Evolutionary conservation across 2,329 filamentous ascomycete species (phyloP).

Genomic region (Hortaea sp.): DNA sequence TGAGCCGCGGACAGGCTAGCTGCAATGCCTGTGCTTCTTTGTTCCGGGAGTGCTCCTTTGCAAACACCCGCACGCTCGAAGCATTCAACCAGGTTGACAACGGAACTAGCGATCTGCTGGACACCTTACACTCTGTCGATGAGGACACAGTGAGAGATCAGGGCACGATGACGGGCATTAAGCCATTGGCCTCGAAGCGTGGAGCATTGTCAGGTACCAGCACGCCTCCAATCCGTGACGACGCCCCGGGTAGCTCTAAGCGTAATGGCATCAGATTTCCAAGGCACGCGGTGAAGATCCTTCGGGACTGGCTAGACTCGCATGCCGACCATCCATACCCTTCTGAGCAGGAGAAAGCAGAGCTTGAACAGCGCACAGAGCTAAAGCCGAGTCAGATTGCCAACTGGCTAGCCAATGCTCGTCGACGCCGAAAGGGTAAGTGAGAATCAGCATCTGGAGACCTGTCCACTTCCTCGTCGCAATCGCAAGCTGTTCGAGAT

Average conservation of each 20-base stretch:
- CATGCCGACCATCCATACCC: slow-evolving; percentile 81
- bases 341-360: slow-evolving; percentile 75
- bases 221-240: slow-evolving; percentile 15
- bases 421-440: slow-evolving; percentile 69
- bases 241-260: slow-evolving; percentile 24
- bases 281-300: slow-evolving; percentile 63
- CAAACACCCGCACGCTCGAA: slow-evolving; percentile 20
- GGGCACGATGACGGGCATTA: slow-evolving; percentile 25
- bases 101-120: slow-evolving; percentile 28
- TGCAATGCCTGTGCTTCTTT: slow-evolving; percentile 40
- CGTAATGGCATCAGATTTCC: slow-evolving; percentile 64
- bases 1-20: slow-evolving; percentile 27
- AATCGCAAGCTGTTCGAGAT: background rate
- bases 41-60: slow-evolving; percentile 40
- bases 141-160: slow-evolving; percentile 29
- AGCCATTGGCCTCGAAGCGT: slow-evolving; percentile 16
- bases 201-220: slow-evolving; percentile 6
- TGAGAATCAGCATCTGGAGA: slow-evolving; percentile 38
- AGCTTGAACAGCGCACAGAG: slow-evolving; percentile 66
- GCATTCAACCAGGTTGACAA: slow-evolving; percentile 16
- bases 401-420: slow-evolving; percentile 87
- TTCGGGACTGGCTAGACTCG: slow-evolving; percentile 76
- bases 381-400: slow-evolving; percentile 75
- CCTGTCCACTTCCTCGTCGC: too few species aligned
- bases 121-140: slow-evolving; percentile 38